Base-by-base conservation (phyloP, 73 alveolate species). In the Symbiodinium natans region DNA sequence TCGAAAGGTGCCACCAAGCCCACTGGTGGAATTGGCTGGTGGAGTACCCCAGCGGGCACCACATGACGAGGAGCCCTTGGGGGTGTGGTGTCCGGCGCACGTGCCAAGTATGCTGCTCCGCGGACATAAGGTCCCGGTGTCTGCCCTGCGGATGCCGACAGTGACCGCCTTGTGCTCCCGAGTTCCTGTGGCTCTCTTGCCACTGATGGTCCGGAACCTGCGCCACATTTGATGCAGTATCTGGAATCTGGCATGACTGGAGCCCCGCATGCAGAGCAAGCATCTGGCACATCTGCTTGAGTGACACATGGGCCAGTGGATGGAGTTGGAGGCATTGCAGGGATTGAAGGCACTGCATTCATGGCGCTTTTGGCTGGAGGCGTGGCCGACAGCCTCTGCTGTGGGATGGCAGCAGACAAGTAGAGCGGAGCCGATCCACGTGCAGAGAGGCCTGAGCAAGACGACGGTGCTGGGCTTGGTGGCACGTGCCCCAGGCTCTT, bases 391-490 rank as follows among this genome's bases (percentile, higher is more conserved):
- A 63, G 80, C 80, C 80, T 31, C 36, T 80, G 83, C 63, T 71
- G 94, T 15, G 94, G 94, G 56, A 86, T n/a, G 68, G 94, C 94
- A 1, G 94, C 94, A 3, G 94, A 86, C 17, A 86, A 80, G 83
- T 86, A 86, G 25, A 86, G 83, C 83, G 94, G 84, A 13, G 83
- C 94, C 21, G 94, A 86, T 34, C 82, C 80, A 23, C 80, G 80
- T 29, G 80, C 80, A 3, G 80, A 63, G 80, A 63, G 80, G 11
- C 80, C 80, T 2, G 80, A 63, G 80, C 80, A 63, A 39, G 93
- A 84, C 42, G 93, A 52, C 8, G 93, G 80, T 33, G 84, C n/a
- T 33, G 84, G 84, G 41, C 42, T n/a, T 23, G 42, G 43, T 8
- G 84, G 84, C 46, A 34, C 84, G 17, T 34, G 84, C 41, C 84